Base-by-base conservation (phyloP, 2,329 filamentous ascomycete genomes). In the Exophiala aquamarina region DNA sequence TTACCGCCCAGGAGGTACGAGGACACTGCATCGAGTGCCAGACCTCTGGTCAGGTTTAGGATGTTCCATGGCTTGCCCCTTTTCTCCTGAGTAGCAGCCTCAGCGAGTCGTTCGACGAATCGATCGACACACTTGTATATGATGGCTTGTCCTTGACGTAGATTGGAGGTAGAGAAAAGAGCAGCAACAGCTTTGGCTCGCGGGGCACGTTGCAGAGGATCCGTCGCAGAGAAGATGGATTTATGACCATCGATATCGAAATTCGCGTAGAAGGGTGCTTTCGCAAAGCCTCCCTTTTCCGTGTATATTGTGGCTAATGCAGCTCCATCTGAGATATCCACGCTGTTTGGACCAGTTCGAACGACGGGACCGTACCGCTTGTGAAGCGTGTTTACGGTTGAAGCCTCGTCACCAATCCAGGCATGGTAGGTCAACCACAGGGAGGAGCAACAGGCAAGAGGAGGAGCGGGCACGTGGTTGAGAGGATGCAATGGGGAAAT, bases 181-280 rank as follows among this genome's bases (percentile, higher is more conserved):
- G 70, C 66, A 23, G 69, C 60, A 0, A 80, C 75, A 13, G 73
- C 72, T 57, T 78, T 79, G 10, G 74, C 74, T 36, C 77, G 62
- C 3, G 61, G 52, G 3, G 66, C 68, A 9, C 77, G 59, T 34
- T 73, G 63, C 2, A 64, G 65, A 3, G 60, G 62, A 45, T 72
- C 67, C 1, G 49, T 48, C 21, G 54, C 50, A 4, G 52, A 56
- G 44, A 82, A 82, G 28, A 82, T 74, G 1, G 76, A 77, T 20
- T 69, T 61, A 54, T 76, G 74, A 1, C 74, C 75, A 53, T 80
- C 78, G 14, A 80, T 76, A 48, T 81, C 74, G 55, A 81, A 81
- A 52, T 81, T 82, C 1, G 62, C 61, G 58, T 82, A 82, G 47
- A 68, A 73, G 1, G 60, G 55, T 1, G 75, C 68, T 58, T 82